A percentile compares a stretch with the other conserved stretches of the same genome.
Conservation (phyloP, 1,284 basidiomycete species). For the Fomitopsis schrenkii region DNA sequence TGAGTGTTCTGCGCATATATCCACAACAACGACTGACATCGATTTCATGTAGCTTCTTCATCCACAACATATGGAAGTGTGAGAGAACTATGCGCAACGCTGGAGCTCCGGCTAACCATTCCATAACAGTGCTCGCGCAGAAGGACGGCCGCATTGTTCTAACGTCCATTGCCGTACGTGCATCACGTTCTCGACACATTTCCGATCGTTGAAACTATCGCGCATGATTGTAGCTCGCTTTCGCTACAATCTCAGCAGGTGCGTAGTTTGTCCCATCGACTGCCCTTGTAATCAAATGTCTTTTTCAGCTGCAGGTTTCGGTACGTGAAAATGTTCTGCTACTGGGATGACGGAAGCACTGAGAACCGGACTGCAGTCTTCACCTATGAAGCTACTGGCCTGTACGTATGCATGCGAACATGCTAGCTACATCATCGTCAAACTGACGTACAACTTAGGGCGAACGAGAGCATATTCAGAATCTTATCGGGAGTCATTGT, state of each 20-base stretch:
- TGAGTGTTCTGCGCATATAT: neutral
- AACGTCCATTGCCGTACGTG: neutral
- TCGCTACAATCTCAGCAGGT: neutral
- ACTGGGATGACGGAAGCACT: neutral
- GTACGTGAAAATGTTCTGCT: neutral
- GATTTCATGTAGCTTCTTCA: neutral
- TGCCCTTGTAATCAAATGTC: neutral
- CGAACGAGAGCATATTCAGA: neutral
- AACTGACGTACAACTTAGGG: neutral
- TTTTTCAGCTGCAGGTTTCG: neutral
- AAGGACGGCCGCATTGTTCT: neutral
- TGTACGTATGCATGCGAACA: neutral
- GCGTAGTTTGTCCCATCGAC: neutral
- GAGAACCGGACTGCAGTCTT: neutral
- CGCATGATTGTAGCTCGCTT: neutral
- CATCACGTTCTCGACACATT: neutral
- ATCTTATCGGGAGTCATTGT: neutral
- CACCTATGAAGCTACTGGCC: neutral
- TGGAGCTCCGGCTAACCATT: neutral
- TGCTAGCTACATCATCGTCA: neutral
- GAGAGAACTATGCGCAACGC: neutral
- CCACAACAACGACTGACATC: neutral
- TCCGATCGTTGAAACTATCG: too few species aligned
- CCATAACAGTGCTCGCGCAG: neutral
- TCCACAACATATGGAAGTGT: conserved; percentile 1